Evolutionary conservation across 805 yeast genomes (phyloP), one percentile per base, ranked within the genome.

Genomic region (Tetrapisispora fleetii): DNA sequence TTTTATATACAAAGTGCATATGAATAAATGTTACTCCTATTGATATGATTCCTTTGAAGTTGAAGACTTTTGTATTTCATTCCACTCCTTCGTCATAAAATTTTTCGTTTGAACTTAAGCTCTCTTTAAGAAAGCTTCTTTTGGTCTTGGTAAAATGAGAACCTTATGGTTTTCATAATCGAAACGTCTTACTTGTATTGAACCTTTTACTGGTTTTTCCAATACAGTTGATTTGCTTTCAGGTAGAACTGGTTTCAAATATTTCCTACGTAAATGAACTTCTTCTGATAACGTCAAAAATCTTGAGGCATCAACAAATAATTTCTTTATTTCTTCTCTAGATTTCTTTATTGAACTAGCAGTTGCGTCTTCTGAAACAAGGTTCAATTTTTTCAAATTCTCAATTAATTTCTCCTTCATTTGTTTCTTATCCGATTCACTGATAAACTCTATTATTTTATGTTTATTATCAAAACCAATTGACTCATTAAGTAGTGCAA

Each of bases 161-260:
- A 82, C 70, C 50, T 64, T 70, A 54, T 78, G 71, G 42, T 72
- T 72, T 21, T 67, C 72, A 48, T 79, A 77, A 62, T 86, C 81
- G 76, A 81, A 86, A 49, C 81, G 75, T 55, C 76, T 75, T 48
- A 76, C 70, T 37, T 72, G 64, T 18, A 77, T 72, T 22, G 74
- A 72, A 58, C 79, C 79, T 50, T 77, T 77, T 50, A 65, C 67
- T 33, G 37, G n/a, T 17, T 73, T 70, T n/a, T 73, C 69, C 38
- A 60, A 54, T 14, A 72, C 55, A 19, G 74, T 50, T 2, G 33
- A 75, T 17, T 70, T 71, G 11, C 70, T 57, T 56, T 75, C 78
- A 2, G 89, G 83, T 50, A 73, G 59, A 4, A 80, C 76, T 9
- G 76, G 71, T 49, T 83, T 82, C 56, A 82, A 66, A 67, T 64